These are phyloP conservation scores for Claviceps africana DNA, from an alignment of 2,329 filamentous ascomycete genomes.

Conservation along the genomic window DNA sequence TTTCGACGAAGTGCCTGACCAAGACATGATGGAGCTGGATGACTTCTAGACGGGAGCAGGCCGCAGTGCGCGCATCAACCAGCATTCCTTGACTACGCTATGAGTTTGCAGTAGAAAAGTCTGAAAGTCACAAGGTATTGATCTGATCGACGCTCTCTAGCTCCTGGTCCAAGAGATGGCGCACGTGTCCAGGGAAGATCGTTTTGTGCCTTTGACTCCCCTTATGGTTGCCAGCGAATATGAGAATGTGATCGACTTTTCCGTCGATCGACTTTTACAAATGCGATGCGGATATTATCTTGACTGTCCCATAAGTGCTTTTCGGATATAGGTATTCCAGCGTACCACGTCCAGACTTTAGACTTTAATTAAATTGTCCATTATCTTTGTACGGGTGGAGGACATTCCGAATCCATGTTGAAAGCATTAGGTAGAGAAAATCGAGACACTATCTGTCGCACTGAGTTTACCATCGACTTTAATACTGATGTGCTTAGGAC, in stretches of 20 bases:
- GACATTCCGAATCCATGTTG: slow-evolving; percentile 20
- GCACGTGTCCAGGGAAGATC: slow-evolving; percentile 12
- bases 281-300: slow-evolving; percentile 84
- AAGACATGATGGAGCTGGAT: slow-evolving; percentile 41
- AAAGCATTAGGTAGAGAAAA: slow-evolving; percentile 20
- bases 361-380: slow-evolving; percentile 83
- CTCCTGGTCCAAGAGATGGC: background rate
- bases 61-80: background rate
- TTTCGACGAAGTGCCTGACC: slow-evolving; percentile 38
- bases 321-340: slow-evolving; percentile 93
- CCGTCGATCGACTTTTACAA: slow-evolving; percentile 69
- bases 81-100: background rate
- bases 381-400: slow-evolving; percentile 61
- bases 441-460: slow-evolving; percentile 49
- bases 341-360: slow-evolving; percentile 71
- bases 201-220: slow-evolving; percentile 39
- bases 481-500: slow-evolving; percentile 61
- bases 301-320: slow-evolving; percentile 87
- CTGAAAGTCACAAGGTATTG: background rate
- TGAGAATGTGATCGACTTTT: slow-evolving; percentile 41
- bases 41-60: slow-evolving; percentile 13
- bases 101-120: background rate
- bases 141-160: background rate
- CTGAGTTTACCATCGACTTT: slow-evolving; percentile 46
- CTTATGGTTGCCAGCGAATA: slow-evolving; percentile 43